A percentile compares a stretch with the other conserved stretches of the same genome.
Conservation (phyloP, 106 monocot genomes). For the Dendrobium nobile region DNA sequence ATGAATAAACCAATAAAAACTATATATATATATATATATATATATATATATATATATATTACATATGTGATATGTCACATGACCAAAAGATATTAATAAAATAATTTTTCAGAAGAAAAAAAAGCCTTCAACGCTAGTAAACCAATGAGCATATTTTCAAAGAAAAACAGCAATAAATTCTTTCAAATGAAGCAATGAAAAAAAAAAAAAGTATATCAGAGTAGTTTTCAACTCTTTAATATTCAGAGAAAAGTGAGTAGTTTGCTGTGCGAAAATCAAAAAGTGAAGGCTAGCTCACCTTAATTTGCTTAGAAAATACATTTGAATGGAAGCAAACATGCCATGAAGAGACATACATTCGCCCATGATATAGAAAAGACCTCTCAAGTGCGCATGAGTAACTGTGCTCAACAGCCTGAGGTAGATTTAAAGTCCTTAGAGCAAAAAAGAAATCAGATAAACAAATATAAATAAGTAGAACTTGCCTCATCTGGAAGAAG, state of each 20-base stretch:
- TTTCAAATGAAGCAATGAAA: background rate
- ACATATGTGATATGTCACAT: background rate
- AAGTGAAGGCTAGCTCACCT: constrained; percentile 40
- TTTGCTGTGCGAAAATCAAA: constrained; percentile 1
- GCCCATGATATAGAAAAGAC: constrained; percentile 97
- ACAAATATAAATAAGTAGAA: background rate
- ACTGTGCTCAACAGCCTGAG: constrained; percentile 80
- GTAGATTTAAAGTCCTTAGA: constrained; percentile 4
- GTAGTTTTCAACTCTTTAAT: background rate
- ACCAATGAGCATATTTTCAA: background rate
- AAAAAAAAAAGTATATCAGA: background rate
- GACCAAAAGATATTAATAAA: background rate
- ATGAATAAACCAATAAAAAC: background rate
- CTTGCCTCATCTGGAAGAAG: constrained; percentile 90
- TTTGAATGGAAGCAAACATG: constrained; percentile 99
- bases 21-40: background rate
- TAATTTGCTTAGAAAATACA: constrained; percentile 98
- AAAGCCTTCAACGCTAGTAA: background rate
- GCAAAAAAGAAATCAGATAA: background rate
- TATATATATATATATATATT: background rate
- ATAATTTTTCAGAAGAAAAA: background rate
- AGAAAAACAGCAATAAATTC: background rate
- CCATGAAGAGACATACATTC: constrained; percentile 98
- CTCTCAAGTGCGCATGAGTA: constrained; percentile 99
- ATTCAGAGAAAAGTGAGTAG: background rate